A percentile compares a stretch with the other conserved stretches of the same genome.
Conservation (phyloP, 208 protist species). For the Porcisia deanei region DNA sequence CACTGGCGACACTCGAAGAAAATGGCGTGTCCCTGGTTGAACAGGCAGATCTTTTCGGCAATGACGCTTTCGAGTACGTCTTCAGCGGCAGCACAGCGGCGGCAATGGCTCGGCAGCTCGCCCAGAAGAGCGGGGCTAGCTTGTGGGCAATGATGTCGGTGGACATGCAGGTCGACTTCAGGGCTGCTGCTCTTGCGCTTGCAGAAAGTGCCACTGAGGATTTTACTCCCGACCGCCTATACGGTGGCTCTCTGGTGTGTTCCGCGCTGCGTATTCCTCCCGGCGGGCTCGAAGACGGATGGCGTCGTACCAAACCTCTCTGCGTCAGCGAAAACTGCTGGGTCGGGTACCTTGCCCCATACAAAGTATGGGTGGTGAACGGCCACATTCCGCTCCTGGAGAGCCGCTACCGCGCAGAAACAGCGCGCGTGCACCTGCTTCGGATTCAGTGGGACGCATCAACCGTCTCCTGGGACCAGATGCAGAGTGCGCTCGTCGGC, state of each 20-base stretch:
- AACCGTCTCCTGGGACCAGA: constrained; percentile 12
- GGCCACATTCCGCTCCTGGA: constrained; percentile 65
- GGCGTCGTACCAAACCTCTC: constrained; percentile 29
- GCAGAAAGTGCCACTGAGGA: constrained; percentile 22
- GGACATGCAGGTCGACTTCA: constrained; percentile 14
- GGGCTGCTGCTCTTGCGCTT: constrained; percentile 25
- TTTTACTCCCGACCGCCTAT: constrained; percentile 21
- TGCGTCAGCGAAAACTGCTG: constrained; percentile 44
- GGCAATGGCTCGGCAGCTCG: constrained; percentile 31
- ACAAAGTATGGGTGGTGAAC: constrained; percentile 71
- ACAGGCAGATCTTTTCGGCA: constrained; percentile 39
- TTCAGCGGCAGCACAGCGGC: constrained; percentile 20
- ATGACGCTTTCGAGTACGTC: constrained; percentile 30
- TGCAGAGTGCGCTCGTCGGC: constrained; percentile 23
- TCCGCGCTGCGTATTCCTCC: constrained; percentile 32
- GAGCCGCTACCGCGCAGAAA: constrained; percentile 43
- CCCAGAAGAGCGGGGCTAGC: constrained; percentile 10
- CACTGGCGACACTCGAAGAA: constrained; percentile 34
- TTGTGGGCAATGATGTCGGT: constrained; percentile 22
- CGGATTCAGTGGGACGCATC: constrained; percentile 23
- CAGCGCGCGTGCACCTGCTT: constrained; percentile 35
- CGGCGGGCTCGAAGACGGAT: constrained; percentile 40
- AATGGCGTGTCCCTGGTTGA: constrained; percentile 30
- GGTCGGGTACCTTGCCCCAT: constrained; percentile 40
- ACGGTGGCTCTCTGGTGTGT: constrained; percentile 49